Evolutionary conservation across 2,329 filamentous ascomycete species (phyloP).

Genomic region (Dactylellina sp.): DNA sequence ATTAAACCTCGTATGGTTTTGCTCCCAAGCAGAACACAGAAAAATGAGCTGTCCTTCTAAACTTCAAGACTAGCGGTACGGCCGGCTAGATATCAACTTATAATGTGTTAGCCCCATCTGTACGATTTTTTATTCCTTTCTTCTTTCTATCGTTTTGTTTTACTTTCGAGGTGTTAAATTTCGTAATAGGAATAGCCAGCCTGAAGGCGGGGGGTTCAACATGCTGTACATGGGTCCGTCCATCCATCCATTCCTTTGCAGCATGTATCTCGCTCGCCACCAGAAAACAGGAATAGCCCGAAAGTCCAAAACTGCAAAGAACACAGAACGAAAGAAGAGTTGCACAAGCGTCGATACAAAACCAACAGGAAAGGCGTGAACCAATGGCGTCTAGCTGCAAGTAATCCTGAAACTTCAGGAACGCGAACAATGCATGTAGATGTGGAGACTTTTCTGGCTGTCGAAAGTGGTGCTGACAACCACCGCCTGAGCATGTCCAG

Average conservation of each 20-base stretch:
- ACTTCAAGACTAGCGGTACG: slow-evolving; percentile 23
- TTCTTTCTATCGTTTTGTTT: slow-evolving; percentile 17
- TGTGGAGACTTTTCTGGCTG: slow-evolving; percentile 30
- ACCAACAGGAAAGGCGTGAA: too few relatives aligned
- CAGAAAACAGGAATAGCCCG: slow-evolving; percentile 11
- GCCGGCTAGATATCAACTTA: slow-evolving; percentile 29
- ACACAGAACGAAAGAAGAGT: slow-evolving; percentile 1
- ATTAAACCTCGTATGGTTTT: too few relatives aligned
- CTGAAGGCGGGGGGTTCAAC: slow-evolving; percentile 28
- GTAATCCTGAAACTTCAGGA: slow-evolving; percentile 55
- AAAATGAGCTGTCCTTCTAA: slow-evolving; percentile 2
- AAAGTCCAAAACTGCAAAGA: slow-evolving; percentile 41
- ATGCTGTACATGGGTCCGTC: too few relatives aligned
- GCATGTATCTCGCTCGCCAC: slow-evolving; percentile 6
- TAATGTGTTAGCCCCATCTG: slow-evolving; percentile 33
- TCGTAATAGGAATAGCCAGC: slow-evolving; percentile 46
- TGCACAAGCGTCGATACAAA: slow-evolving; percentile 17
- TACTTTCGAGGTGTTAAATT: slow-evolving; percentile 16
- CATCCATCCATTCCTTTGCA: not conserved
- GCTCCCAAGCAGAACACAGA: too few relatives aligned
- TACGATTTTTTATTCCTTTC: slow-evolving; percentile 4
- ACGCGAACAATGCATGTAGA: slow-evolving; percentile 53
- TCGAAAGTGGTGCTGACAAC: slow-evolving; percentile 11
- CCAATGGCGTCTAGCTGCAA: slow-evolving; percentile 43
- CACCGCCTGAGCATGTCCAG: slow-evolving; percentile 7